Conservation (phyloP, 2,329 filamentous ascomycete genomes). For the Calonectria ilicicola region DNA sequence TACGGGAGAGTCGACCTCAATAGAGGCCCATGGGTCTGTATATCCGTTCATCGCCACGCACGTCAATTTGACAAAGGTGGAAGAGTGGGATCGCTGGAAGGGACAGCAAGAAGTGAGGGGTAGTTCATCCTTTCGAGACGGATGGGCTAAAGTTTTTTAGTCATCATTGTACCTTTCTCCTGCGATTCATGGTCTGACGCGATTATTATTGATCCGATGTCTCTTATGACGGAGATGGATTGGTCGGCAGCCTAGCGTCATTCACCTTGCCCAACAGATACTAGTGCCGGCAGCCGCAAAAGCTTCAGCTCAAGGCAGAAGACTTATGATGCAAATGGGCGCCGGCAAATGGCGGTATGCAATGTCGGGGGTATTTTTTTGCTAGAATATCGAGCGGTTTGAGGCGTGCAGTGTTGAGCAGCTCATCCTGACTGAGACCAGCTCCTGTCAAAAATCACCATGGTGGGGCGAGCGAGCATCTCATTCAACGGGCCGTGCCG, state of each 20-base stretch:
- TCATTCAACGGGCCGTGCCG: too few relatives aligned
- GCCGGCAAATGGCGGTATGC: not conserved
- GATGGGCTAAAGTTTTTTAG: not conserved
- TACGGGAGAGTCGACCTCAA: not conserved
- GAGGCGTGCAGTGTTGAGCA: not conserved
- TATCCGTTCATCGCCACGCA: not conserved
- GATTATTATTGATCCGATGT: conserved; percentile 6
- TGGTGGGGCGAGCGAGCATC: too few relatives aligned
- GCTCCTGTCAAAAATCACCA: too few relatives aligned
- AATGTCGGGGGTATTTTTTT: not conserved
- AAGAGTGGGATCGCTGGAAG: not conserved
- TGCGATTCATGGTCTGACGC: not conserved
- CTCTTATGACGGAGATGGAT: not conserved
- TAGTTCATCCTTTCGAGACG: not conserved
- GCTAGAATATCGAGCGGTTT: not conserved
- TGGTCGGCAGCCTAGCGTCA: not conserved
- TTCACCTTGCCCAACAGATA: not conserved
- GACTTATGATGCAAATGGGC: not conserved
- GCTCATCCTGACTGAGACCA: too few relatives aligned
- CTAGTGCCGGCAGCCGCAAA: not conserved
- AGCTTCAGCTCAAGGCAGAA: not conserved
- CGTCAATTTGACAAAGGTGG: not conserved
- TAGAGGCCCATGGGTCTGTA: not conserved
- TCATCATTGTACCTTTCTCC: not conserved
- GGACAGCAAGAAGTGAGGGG: not conserved